Base-by-base conservation (phyloP, 306 rosid species). In the Lagenaria siceraria region DNA sequence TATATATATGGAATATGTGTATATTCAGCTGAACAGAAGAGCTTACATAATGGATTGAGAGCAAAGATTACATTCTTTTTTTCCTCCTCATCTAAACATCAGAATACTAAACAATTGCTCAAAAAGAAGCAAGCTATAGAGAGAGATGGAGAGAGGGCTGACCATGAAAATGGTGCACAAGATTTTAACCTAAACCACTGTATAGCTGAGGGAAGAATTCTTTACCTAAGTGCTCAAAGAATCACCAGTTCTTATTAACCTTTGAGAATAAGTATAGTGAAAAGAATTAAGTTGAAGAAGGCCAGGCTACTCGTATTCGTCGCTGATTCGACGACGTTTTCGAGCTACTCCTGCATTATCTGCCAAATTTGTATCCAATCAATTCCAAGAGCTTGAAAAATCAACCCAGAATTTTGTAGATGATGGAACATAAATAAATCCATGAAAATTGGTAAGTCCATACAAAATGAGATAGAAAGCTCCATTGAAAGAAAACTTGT, bases 101-200 rank as follows among this genome's bases (percentile, higher is more conserved):
- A 72, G 13, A 46, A 48, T 14, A 18, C 27, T 27, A 70, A 70
- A 24, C 35, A 74, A 83, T 70, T 5, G 31, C 70, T 46, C 82
- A 81, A 84, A 75, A 83, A 87, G 13, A 48, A 77, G 80, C 78
- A 77, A 85, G 86, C 63, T 51, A 51, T 17, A 17, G 78, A 7
- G 56, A 61, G 68, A 79, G 61, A 83, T 77, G 8, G 58, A 60
- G 60, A 78, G 66, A 81, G 85, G 59, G 82, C 79, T 78, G 62
- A 65, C 61, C 40, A 55, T 56, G 21, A 56, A 27, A 54, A 76
- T 71, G 40, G 76, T 12, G 24, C 54, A 14, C 48, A 3, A 48
- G 76, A 48, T 48, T 68, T 68, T 71, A 36, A 48, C 24, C 56
- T 27, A 49, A 72, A 10, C 42, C 58, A 46, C 56, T 17, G 76